These are phyloP conservation scores for Fonsecaea monophora DNA, from an alignment of 2,329 filamentous ascomycete species.

Conservation along the genomic window DNA sequence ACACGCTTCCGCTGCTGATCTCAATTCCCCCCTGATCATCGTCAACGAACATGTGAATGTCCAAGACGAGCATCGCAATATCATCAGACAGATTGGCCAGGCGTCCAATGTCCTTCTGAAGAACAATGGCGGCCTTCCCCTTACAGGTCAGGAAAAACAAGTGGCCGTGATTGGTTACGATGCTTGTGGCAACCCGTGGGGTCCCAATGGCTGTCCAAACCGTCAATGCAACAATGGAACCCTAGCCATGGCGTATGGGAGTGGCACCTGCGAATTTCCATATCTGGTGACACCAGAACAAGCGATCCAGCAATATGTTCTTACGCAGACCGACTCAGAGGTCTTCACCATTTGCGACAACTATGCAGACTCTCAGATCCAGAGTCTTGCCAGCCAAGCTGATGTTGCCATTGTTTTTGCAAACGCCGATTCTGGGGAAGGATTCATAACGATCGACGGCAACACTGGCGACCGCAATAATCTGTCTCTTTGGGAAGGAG, in stretches of 20 bases:
- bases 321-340: constrained; percentile 68
- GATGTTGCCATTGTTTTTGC: constrained; percentile 78
- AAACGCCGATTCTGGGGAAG: constrained; percentile 85
- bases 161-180: constrained; percentile 83
- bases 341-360: constrained; percentile 67
- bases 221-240: constrained; percentile 68
- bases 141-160: constrained; percentile 76
- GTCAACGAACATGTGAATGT: constrained; percentile 87
- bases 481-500: constrained; percentile 84
- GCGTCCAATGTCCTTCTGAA: constrained; percentile 89
- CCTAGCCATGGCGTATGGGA: constrained; percentile 69
- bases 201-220: constrained; percentile 80
- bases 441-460: constrained; percentile 80
- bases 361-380: constrained; percentile 60
- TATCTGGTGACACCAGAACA: constrained; percentile 68
- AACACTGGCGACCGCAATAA: constrained; percentile 92
- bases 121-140: constrained; percentile 77
- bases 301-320: constrained; percentile 70
- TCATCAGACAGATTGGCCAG: constrained; percentile 78
- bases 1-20: constrained; percentile 65
- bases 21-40: constrained; percentile 37
- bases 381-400: constrained; percentile 59
- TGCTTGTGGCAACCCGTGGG: constrained; percentile 74
- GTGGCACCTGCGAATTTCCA: constrained; percentile 66
- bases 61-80: constrained; percentile 71